Conservation (phyloP, 768 basidiomycete genomes). For the Naganishia randhawae region DNA sequence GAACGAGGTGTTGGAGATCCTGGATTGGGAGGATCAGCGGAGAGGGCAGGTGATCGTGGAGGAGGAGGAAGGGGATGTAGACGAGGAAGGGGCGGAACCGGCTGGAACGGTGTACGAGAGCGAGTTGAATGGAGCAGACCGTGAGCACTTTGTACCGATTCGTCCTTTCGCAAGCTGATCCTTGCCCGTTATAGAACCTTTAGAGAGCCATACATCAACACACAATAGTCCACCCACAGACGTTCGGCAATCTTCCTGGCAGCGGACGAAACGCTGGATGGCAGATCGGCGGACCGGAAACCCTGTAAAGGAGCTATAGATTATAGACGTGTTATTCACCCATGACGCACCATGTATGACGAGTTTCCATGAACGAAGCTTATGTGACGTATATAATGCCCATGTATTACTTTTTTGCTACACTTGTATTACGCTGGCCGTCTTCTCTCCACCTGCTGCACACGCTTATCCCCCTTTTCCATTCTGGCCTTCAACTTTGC, state of each 20-base stretch:
- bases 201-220: no score
- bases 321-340: neutral
- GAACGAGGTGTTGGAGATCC: conserved; percentile 30
- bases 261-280: neutral
- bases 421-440: conserved; percentile 1
- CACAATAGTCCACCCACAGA: neutral
- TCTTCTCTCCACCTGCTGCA: conserved; percentile 41
- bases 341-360: no score
- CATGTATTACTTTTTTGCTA: neutral
- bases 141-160: no score
- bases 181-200: no score
- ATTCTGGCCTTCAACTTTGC: conserved; percentile 45
- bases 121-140: no score
- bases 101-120: neutral
- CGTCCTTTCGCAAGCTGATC: no score
- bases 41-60: neutral
- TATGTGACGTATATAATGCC: neutral
- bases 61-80: neutral
- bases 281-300: neutral
- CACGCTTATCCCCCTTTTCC: conserved; percentile 49
- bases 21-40: conserved; percentile 24
- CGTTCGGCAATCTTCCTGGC: neutral
- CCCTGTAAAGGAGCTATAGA: neutral
- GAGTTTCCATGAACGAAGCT: neutral
- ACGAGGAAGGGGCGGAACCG: neutral